Conservation (phyloP, 2,329 filamentous ascomycete species). For the Cladosporium sp. region DNA sequence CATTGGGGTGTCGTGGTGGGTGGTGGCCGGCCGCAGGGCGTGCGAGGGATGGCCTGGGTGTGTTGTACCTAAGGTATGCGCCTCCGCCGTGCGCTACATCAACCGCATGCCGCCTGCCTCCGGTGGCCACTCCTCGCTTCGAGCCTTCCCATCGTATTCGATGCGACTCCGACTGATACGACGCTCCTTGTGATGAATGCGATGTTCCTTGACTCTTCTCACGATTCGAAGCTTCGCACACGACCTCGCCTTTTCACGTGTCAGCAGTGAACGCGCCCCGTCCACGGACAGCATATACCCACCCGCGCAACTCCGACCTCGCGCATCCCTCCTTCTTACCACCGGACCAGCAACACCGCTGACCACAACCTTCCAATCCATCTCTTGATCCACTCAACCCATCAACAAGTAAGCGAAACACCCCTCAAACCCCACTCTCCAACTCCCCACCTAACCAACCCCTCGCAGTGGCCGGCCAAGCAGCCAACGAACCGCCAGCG, state of each 20-base stretch:
- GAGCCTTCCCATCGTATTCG: too few species aligned
- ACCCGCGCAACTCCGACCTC: background rate
- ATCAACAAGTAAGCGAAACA: background rate
- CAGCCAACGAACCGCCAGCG: constrained; percentile 9
- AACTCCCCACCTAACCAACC: background rate
- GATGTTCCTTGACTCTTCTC: too few species aligned
- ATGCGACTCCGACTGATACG: too few species aligned
- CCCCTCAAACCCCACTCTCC: background rate
- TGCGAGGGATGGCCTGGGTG: background rate
- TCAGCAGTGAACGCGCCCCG: background rate
- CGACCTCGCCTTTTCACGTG: too few species aligned
- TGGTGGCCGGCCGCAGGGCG: background rate
- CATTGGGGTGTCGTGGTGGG: background rate
- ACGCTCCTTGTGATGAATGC: too few species aligned
- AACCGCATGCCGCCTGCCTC: constrained; percentile 9
- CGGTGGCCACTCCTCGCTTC: background rate
- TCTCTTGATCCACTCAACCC: background rate
- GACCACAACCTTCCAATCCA: background rate
- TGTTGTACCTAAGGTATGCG: background rate
- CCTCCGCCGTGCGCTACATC: background rate
- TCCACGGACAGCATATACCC: background rate
- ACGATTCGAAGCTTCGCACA: too few species aligned
- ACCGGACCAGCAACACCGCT: background rate
- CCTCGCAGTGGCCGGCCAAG: constrained; percentile 6
- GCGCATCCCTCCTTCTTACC: background rate